Conservation (phyloP, 805 yeast genomes). For the Sporopachydermia lactativora region DNA sequence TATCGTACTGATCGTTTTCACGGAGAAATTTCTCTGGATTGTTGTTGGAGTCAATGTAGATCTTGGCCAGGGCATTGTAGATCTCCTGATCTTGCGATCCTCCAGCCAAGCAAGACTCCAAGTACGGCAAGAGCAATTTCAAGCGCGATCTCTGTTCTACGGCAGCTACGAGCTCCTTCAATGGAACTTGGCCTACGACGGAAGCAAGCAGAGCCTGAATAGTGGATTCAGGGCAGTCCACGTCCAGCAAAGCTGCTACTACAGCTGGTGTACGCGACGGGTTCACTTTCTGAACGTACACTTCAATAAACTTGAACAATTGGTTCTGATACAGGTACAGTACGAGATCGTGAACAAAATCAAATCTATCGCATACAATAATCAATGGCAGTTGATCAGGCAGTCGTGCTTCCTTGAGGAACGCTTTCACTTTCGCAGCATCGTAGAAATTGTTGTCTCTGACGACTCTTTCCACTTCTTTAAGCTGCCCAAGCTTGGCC, state of each 20-base stretch:
- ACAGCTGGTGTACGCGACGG: constrained; percentile 95
- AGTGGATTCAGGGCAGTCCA: constrained; percentile 88
- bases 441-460: constrained; percentile 89
- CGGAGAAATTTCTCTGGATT: constrained; percentile 93
- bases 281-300: constrained; percentile 94
- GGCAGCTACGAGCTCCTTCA: constrained; percentile 77
- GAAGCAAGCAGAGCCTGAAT: constrained; percentile 70
- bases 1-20: constrained; percentile 81
- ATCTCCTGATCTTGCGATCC: constrained; percentile 87
- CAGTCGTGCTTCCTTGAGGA: constrained; percentile 82
- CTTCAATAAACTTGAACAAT: constrained; percentile 92
- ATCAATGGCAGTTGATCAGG: constrained; percentile 95
- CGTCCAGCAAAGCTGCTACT: constrained; percentile 89
- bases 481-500: constrained; percentile 74
- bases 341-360: constrained; percentile 86
- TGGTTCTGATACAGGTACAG: constrained; percentile 90
- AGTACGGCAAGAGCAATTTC: constrained; percentile 81
- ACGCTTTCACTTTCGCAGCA: constrained; percentile 95
- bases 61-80: constrained; percentile 90
- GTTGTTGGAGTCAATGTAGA: constrained; percentile 94
- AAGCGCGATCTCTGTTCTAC: constrained; percentile 94
- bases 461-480: constrained; percentile 92
- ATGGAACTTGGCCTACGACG: constrained; percentile 90
- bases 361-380: constrained; percentile 87
- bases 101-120: constrained; percentile 73